Conservation (phyloP, 2,329 filamentous ascomycete species). For the Catunica adiposa region DNA sequence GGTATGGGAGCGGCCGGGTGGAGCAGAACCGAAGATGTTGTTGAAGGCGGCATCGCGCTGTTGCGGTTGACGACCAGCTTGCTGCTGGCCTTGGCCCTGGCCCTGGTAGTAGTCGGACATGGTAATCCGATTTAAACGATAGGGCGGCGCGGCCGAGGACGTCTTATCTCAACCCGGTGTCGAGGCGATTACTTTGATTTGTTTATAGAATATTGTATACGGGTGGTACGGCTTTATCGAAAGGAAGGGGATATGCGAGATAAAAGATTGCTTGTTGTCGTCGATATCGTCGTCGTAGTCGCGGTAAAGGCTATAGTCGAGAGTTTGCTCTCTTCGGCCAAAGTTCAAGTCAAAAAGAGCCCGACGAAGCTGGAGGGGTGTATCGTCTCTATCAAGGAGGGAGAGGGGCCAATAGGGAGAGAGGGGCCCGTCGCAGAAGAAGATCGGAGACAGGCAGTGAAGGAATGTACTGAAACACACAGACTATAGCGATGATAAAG, state of each 20-base stretch:
- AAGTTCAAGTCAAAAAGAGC: no score
- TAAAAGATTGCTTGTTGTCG: background rate
- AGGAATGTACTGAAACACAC: background rate
- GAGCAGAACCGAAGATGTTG: slow-evolving; percentile 82
- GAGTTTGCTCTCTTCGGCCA: no score
- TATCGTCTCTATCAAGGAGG: background rate
- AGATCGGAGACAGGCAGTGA: background rate
- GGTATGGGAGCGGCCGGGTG: slow-evolving; percentile 79
- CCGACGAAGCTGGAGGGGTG: background rate
- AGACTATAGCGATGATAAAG: background rate
- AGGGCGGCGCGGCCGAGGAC: background rate
- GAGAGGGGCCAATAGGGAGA: background rate
- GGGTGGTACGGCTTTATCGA: background rate
- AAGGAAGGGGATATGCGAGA: background rate
- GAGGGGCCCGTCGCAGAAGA: background rate
- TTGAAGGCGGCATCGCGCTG: slow-evolving; percentile 91
- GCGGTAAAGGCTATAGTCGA: background rate
- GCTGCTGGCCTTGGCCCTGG: slow-evolving; percentile 28
- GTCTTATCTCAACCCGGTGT: background rate
- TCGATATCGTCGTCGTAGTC: background rate
- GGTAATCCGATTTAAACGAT: slow-evolving; percentile 8
- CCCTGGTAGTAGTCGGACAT: slow-evolving; percentile 46
- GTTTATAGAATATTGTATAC: no score
- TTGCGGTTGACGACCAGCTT: slow-evolving; percentile 32
- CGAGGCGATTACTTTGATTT: background rate